Conservation (phyloP, 148 eudicot genomes). For the Chenopodium suecicum region DNA sequence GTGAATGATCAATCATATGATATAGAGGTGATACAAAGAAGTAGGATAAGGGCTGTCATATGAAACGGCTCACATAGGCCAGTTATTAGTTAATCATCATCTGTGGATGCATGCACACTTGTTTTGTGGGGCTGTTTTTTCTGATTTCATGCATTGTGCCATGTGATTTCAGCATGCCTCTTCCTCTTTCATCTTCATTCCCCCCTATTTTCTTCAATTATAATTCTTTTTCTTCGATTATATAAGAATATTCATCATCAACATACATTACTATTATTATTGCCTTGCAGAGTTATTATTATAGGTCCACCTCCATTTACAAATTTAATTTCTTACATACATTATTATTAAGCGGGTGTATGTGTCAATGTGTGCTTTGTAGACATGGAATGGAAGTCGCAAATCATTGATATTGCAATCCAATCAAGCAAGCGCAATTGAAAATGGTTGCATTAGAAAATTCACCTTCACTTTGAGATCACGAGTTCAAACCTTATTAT, state of each 20-base stretch:
- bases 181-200: too few relatives aligned
- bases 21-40: neutral
- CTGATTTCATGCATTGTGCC: slow-evolving; percentile 24
- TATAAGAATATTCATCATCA: too few relatives aligned
- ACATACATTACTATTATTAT: too few relatives aligned
- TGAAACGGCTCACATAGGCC: slow-evolving; percentile 1
- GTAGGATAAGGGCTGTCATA: neutral
- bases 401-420: too few relatives aligned
- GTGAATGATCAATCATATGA: neutral
- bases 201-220: neutral
- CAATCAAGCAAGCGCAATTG: too few relatives aligned
- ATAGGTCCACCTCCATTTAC: neutral
- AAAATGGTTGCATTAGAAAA: too few relatives aligned
- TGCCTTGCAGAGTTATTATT: neutral
- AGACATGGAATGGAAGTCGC: too few relatives aligned
- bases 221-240: too few relatives aligned
- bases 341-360: neutral
- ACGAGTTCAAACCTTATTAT: too few relatives aligned
- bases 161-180: slow-evolving; percentile 22
- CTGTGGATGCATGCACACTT: neutral
- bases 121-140: neutral
- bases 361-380: neutral
- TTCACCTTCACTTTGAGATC: too few relatives aligned
- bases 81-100: neutral
- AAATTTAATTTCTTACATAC: neutral